Base-by-base conservation (phyloP, 1,284 basidiomycete genomes). In the Microstroma glucosiphilum region DNA sequence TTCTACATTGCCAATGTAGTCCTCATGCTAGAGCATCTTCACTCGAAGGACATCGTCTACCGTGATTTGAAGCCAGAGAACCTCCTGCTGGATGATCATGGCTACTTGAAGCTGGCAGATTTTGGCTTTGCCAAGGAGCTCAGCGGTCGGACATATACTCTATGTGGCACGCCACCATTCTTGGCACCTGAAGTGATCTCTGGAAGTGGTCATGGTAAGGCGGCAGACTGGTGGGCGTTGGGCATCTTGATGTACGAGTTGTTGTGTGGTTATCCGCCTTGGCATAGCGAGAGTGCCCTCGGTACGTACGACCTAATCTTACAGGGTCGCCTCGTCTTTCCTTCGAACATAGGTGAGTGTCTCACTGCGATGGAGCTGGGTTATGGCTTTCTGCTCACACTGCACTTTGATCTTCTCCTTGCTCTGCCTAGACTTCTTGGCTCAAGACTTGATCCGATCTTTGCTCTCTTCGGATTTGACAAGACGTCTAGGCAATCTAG, bases 51-150 rank as follows among this genome's bases (percentile, higher is more conserved):
- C 62, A 82, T 83, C 70, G 82, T 83, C 66, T 83, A 83, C 67
- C 76, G 82, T 17, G 82, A 84, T 69, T 71, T 84, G 21, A 83
- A 84, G 69, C 83, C 82, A 6, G 83, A 84, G 66, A 84, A 83
- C 66, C 69, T 83, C 1, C 68, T 84, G 6, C 75, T 84, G 12
- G 82, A 82, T 63, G 64, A 77, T 23, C 67, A 74, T 30, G 82
- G 81, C 13, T 82, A 82, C 64, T 69, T 82, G 1, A 75, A 81
- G 40, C 48, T 64, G 25, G 82, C 83, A 3, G 83, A 84, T 71
- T 84, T 84, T 66, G 83, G 83, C 1, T 84, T 84, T 61, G 82
- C 82, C 23, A 82, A 83, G 65, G 69, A 81, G 21, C 81, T 84
- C 26, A 75, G 79, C 40, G 25, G 25, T 13, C 69, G 81, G 17